A percentile compares a stretch with the other conserved stretches of the same genome.
Conservation (phyloP, 495 filamentous ascomycete species). For the Halenospora varia region DNA sequence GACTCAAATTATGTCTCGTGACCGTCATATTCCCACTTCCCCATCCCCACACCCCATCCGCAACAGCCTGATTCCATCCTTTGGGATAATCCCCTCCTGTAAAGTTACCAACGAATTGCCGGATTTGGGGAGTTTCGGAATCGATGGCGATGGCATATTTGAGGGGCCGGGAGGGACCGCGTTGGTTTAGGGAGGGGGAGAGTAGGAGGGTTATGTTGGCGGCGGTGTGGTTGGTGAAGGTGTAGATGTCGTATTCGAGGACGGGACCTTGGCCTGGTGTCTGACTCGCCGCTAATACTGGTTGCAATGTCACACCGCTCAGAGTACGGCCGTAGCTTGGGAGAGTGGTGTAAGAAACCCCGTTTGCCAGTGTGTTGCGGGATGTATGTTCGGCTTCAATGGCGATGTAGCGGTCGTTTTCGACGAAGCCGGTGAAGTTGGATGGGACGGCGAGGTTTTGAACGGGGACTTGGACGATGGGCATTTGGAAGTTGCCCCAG, state of each 20-base stretch:
- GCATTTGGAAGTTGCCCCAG: constrained; percentile 48
- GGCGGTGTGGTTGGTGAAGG: constrained; percentile 49
- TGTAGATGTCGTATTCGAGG: constrained; percentile 62
- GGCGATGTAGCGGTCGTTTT: constrained; percentile 55
- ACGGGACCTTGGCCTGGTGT: constrained; percentile 44
- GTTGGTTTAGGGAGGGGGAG: constrained; percentile 55
- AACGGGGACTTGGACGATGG: constrained; percentile 56
- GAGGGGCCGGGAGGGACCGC: constrained; percentile 53
- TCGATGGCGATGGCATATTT: constrained; percentile 57
- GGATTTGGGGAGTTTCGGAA: constrained; percentile 36
- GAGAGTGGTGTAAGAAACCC: constrained; percentile 48
- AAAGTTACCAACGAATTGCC: constrained; percentile 47
- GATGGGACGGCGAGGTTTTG: constrained; percentile 46
- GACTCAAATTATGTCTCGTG: constrained; percentile 43
- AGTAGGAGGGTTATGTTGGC: constrained; percentile 61
- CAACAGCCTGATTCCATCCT: constrained; percentile 54
- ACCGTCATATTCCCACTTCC: constrained; percentile 41
- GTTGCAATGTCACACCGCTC: constrained; percentile 53
- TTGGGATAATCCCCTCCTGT: constrained; percentile 45
- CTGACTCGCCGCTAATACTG: constrained; percentile 44
- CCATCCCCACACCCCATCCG: constrained; percentile 54
- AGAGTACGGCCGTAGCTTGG: constrained; percentile 52
- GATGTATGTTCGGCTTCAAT: constrained; percentile 57
- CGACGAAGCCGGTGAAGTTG: constrained; percentile 61
- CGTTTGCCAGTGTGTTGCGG: constrained; percentile 33